These are phyloP conservation scores for Trichoderma breve DNA, from an alignment of 2,329 filamentous ascomycete species.

Conservation along the genomic window DNA sequence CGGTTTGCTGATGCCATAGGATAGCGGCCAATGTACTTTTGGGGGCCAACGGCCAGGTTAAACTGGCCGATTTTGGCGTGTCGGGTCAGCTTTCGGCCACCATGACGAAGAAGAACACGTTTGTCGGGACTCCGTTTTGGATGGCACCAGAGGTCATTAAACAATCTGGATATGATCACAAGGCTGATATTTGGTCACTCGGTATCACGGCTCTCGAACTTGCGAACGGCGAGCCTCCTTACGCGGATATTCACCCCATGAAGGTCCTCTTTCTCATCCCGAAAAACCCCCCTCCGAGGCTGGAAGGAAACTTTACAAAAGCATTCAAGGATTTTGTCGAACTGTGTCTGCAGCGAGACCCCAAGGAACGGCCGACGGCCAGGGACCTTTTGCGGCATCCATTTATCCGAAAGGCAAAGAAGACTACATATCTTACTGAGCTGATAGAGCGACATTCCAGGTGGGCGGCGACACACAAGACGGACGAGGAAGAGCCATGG, in stretches of 20 bases:
- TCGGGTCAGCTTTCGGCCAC: slow-evolving; percentile 94
- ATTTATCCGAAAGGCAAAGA: slow-evolving; percentile 88
- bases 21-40: slow-evolving; percentile 89
- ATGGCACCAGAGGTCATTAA: slow-evolving; percentile 99
- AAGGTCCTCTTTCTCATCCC: slow-evolving; percentile 96
- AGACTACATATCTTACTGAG: slow-evolving; percentile 94
- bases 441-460: slow-evolving; percentile 87
- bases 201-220: slow-evolving; percentile 92
- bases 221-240: slow-evolving; percentile 88
- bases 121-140: slow-evolving; percentile 98
- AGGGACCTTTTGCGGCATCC: slow-evolving; percentile 84
- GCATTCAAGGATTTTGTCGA: slow-evolving; percentile 83
- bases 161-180: slow-evolving; percentile 96
- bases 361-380: slow-evolving; percentile 81
- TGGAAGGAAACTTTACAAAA: slow-evolving; percentile 79
- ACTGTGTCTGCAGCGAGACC: slow-evolving; percentile 82
- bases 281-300: slow-evolving; percentile 81
- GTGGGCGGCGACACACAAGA: slow-evolving; percentile 80
- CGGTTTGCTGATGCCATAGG: background rate
- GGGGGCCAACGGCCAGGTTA: slow-evolving; percentile 88
- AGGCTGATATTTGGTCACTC: slow-evolving; percentile 96
- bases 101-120: slow-evolving; percentile 99
- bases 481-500: slow-evolving; percentile 60
- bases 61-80: slow-evolving; percentile 94
- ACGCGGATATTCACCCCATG: slow-evolving; percentile 97